These are phyloP conservation scores for Pythium rhizo-oryzae DNA, from an alignment of 352 stramenopile species.

Conservation along the genomic window DNA sequence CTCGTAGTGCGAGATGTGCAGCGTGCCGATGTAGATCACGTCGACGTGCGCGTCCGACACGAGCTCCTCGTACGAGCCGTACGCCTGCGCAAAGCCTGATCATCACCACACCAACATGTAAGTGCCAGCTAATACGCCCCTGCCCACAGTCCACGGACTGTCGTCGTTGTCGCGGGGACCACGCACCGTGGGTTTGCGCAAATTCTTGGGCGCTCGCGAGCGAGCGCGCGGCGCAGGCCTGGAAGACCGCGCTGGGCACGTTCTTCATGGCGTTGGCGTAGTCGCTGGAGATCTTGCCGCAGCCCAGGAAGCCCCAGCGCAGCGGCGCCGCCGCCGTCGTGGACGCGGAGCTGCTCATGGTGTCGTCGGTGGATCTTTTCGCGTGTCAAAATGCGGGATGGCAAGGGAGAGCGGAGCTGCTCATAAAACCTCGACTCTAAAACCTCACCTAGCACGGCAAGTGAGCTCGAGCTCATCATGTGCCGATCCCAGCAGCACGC, in stretches of 20 bases:
- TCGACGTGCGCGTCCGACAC: constrained; percentile 79
- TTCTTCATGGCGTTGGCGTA: constrained; percentile 54
- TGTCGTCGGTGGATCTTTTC: not conserved
- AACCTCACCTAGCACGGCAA: not conserved
- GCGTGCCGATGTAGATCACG: constrained; percentile 93
- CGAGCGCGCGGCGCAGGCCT: constrained; percentile 57
- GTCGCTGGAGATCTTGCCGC: constrained; percentile 66
- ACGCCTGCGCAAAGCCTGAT: constrained; percentile 53
- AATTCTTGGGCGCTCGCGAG: constrained; percentile 51
- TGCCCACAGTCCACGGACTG: not conserved
- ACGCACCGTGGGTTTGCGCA: constrained; percentile 36
- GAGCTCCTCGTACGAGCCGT: constrained; percentile 89
- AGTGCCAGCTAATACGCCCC: not conserved
- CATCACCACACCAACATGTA: not conserved
- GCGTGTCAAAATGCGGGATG: not conserved
- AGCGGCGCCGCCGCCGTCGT: constrained; percentile 26
- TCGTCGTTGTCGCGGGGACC: not conserved
- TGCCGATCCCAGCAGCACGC: not conserved
- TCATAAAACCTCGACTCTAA: not conserved
- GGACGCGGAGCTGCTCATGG: constrained; percentile 12
- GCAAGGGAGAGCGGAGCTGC: too few species aligned
- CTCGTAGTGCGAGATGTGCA: constrained; percentile 86
- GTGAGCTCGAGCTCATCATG: not conserved
- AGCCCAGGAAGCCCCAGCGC: constrained; percentile 72
- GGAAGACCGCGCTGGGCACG: constrained; percentile 31